Conservation (phyloP, 23 red algal genomes). For the Chondrus crispus region DNA sequence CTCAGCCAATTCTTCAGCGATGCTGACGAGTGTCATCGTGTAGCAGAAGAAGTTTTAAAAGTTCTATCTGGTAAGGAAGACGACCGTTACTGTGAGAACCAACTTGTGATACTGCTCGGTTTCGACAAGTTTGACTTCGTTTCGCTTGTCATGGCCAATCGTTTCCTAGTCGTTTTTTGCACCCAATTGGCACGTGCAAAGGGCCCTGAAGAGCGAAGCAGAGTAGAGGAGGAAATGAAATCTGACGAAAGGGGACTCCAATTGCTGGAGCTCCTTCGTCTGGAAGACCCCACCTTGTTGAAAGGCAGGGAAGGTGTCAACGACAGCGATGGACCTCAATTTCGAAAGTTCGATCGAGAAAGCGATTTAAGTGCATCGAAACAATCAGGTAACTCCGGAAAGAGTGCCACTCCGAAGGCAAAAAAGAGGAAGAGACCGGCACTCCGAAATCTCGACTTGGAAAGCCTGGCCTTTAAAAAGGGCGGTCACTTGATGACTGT, state of each 20-base stretch:
- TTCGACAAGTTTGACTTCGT: constrained; percentile 88
- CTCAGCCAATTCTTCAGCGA: constrained; percentile 42
- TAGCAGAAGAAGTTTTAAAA: constrained; percentile 19
- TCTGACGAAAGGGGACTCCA: not conserved
- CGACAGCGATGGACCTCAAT: not conserved
- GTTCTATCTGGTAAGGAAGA: not conserved
- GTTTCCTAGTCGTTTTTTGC: constrained; percentile 52
- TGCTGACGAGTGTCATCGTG: constrained; percentile 1
- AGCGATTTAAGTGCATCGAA: no score
- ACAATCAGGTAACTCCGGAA: not conserved
- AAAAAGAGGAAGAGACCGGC: not conserved
- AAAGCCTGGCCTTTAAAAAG: constrained; percentile 52
- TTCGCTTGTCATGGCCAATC: constrained; percentile 51
- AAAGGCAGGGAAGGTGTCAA: not conserved
- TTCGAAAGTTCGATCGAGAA: not conserved
- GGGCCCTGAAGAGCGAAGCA: constrained; percentile 17
- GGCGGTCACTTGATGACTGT: constrained; percentile 50
- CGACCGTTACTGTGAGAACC: constrained; percentile 52
- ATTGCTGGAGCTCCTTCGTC: not conserved
- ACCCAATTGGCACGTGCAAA: constrained; percentile 51
- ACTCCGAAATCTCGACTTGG: constrained; percentile 66
- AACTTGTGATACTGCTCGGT: constrained; percentile 36
- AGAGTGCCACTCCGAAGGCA: not conserved
- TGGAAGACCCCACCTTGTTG: not conserved
- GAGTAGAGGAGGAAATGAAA: constrained; percentile 34